Evolutionary conservation across 2,329 filamentous ascomycete genomes (phyloP).

Genomic region (Ophiocordyceps camponoti-saundersi): DNA sequence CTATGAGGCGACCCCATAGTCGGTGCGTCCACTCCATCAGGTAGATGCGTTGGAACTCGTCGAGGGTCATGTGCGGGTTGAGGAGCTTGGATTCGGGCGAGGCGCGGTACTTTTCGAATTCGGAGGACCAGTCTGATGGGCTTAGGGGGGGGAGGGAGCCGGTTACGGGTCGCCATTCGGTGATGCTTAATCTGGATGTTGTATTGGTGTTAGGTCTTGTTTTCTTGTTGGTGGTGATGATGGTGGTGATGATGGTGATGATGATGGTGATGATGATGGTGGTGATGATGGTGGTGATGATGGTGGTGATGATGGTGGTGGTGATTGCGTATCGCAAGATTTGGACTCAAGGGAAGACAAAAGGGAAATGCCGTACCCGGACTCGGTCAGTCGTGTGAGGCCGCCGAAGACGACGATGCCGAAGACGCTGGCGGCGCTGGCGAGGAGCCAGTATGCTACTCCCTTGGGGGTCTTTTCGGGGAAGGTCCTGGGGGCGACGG

Average conservation of each 20-base stretch:
- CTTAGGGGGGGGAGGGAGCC: slow-evolving; percentile 75
- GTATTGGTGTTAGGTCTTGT: neutral
- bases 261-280: too few species aligned
- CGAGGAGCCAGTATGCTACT: slow-evolving; percentile 85
- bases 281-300: too few species aligned
- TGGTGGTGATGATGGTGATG: too few species aligned
- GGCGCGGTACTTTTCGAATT: slow-evolving; percentile 81
- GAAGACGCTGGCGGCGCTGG: slow-evolving; percentile 83
- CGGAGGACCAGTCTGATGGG: slow-evolving; percentile 69
- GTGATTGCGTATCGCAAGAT: neutral
- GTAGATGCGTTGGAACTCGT: slow-evolving; percentile 97
- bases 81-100: slow-evolving; percentile 86
- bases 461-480: slow-evolving; percentile 52
- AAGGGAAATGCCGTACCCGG: slow-evolving; percentile 45
- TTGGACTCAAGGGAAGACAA: neutral
- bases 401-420: slow-evolving; percentile 94
- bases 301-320: too few species aligned
- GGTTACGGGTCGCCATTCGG: slow-evolving; percentile 95
- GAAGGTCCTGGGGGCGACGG: slow-evolving; percentile 15
- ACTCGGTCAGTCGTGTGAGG: slow-evolving; percentile 85
- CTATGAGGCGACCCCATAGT: slow-evolving; percentile 84
- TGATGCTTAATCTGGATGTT: slow-evolving; percentile 66
- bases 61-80: slow-evolving; percentile 82
- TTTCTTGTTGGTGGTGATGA: too few species aligned
- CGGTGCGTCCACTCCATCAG: slow-evolving; percentile 98